phyloP scores from a whole-genome alignment of 2,329 filamentous ascomycete genomes.

The Pseudogymnoascus sp. region DNA sequence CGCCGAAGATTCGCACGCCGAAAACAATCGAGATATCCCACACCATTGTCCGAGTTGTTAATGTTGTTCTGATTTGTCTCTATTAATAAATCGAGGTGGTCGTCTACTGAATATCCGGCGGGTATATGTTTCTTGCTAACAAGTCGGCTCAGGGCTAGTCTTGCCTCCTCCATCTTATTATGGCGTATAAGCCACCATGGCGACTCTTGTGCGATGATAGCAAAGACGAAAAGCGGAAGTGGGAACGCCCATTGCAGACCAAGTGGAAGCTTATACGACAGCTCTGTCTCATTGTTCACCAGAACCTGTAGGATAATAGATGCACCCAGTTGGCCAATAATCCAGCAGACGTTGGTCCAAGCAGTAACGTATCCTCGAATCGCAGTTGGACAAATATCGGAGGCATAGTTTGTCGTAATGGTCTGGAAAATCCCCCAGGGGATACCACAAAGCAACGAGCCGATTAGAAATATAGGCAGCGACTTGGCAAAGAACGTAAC shows the following conservation, averaged over 20 bases:
- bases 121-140: slow-evolving; percentile 10
- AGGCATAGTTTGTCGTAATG: slow-evolving; percentile 20
- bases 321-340: slow-evolving; percentile 27
- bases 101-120: slow-evolving; percentile 22
- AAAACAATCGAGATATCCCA: slow-evolving; percentile 46
- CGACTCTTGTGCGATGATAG: slow-evolving; percentile 39
- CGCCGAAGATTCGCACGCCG: slow-evolving; percentile 39
- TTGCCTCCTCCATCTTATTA: slow-evolving; percentile 36
- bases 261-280: slow-evolving; percentile 40
- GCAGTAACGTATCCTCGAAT: slow-evolving; percentile 8
- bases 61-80: slow-evolving; percentile 49
- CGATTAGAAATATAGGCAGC: not conserved
- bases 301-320: slow-evolving; percentile 37
- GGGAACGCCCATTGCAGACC: slow-evolving; percentile 42
- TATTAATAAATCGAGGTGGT: slow-evolving; percentile 40
- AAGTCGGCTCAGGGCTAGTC: slow-evolving; percentile 34
- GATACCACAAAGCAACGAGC: not conserved
- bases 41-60: slow-evolving; percentile 39
- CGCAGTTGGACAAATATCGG: slow-evolving; percentile 5
- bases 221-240: slow-evolving; percentile 35
- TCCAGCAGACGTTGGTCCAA: slow-evolving; percentile 9
- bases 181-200: slow-evolving; percentile 42
- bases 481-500: not conserved
- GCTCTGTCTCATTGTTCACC: slow-evolving; percentile 33
- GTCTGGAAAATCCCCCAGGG: slow-evolving; percentile 7